phyloP scores from a whole-genome alignment of 331 rosid species.

The Telfairia occidentalis region DNA sequence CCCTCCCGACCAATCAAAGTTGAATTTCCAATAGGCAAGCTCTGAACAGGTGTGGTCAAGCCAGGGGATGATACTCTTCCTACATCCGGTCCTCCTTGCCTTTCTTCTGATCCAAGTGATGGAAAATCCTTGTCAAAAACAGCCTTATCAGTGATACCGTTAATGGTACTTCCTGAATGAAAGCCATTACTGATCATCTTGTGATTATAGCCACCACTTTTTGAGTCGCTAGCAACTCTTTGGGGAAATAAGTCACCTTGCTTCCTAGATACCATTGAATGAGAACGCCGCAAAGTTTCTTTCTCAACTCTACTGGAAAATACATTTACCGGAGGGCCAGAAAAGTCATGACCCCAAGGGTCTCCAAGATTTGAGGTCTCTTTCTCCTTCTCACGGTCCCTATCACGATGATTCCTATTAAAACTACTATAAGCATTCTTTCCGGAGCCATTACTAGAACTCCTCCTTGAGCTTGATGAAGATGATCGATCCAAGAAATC shows the following conservation, averaged over 20 bases:
- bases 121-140: slow-evolving; percentile 93
- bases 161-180: slow-evolving; percentile 46
- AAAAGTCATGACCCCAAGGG: slow-evolving; percentile 58
- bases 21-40: slow-evolving; percentile 59
- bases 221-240: slow-evolving; percentile 40
- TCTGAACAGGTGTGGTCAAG: slow-evolving; percentile 60
- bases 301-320: slow-evolving; percentile 59
- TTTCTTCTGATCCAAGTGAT: slow-evolving; percentile 84
- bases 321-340: slow-evolving; percentile 52
- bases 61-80: slow-evolving; percentile 77
- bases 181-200: slow-evolving; percentile 42
- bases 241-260: slow-evolving; percentile 41
- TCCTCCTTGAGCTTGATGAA: slow-evolving; percentile 67
- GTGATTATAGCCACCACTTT: slow-evolving; percentile 31
- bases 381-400: slow-evolving; percentile 86
- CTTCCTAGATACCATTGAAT: slow-evolving; percentile 70
- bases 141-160: slow-evolving; percentile 53
- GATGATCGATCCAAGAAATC: slow-evolving; percentile 61
- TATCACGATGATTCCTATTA: slow-evolving; percentile 77
- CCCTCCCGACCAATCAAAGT: slow-evolving; percentile 84
- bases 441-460: slow-evolving; percentile 66
- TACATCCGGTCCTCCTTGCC: slow-evolving; percentile 51
- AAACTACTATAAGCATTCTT: slow-evolving; percentile 93
- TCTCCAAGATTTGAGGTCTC: slow-evolving; percentile 52
- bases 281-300: slow-evolving; percentile 69